Evolutionary conservation across 305 asterid species (phyloP), one percentile per base, ranked within the genome.

Genomic region (Fraxinus latifolia): DNA sequence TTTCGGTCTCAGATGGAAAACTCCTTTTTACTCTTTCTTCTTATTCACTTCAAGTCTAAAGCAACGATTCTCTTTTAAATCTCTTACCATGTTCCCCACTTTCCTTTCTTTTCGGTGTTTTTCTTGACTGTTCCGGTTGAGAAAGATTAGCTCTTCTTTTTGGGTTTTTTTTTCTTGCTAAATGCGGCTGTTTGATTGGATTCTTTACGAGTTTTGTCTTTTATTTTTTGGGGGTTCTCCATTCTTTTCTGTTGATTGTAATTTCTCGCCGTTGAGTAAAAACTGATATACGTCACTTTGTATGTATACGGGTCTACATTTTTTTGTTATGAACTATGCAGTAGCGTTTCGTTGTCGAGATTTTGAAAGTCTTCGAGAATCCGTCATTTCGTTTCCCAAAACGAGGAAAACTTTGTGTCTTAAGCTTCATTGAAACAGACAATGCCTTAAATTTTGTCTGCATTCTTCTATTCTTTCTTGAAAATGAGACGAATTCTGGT

Each of bases 181-280:
- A 80, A 82, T 83, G 87, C 78, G 78, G 82, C 58, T 82, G 65
- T 23, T 74, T 29, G 68, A 76, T 84, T 70, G 73, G 71, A 71
- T 78, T 47, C 79, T 14, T 33, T 12, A 8, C 39, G 25, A 11
- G 29, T 78, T 77, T 8, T 71, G 65, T 74, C 33, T 73, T 78
- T 47, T 77, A 67, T 47, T 71, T 15, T 81, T 50, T 42, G 62
- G 65, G 70, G 3, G 7, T 58, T 82, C 65, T 83, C 77, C 81
- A 7, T 21, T n/a, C 75, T 76, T 83, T 37, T 77, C 31, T 36
- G 33, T 76, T 78, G 71, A 44, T 55, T 67, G 70, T 55, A 39
- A 78, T 32, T 55, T 87, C 60, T 80, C 74, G 84, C 82, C 84
- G 80, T 81, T 83, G 82, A 78, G 80, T 31, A 58, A 72, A 83